phyloP scores from a whole-genome alignment of 805 yeast species.

The Jamesozyma gamospora region DNA sequence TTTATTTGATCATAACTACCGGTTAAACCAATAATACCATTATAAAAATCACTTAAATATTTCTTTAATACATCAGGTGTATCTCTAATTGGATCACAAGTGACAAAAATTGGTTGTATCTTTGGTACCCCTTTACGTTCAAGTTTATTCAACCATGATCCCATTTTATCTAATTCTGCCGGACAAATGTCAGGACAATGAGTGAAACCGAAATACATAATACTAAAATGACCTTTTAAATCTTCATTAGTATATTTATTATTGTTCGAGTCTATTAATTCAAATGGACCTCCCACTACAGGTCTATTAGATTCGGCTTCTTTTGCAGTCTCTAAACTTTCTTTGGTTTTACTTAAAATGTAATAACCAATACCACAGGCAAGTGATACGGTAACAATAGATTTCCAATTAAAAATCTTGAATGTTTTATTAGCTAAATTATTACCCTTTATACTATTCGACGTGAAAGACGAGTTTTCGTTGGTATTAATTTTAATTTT shows the following conservation, averaged over 20 bases:
- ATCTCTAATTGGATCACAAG: constrained; percentile 96
- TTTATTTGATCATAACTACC: constrained; percentile 83
- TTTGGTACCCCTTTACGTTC: constrained; percentile 42
- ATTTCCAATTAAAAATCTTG: constrained; percentile 76
- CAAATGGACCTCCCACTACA: constrained; percentile 69
- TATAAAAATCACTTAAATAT: constrained; percentile 82
- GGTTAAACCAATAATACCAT: constrained; percentile 78
- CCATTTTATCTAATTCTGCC: constrained; percentile 87
- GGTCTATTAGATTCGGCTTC: constrained; percentile 86
- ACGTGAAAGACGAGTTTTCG: not conserved
- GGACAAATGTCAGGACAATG: constrained; percentile 98
- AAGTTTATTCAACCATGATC: constrained; percentile 50
- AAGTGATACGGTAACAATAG: constrained; percentile 46
- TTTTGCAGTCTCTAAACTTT: constrained; percentile 58
- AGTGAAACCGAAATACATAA: constrained; percentile 88
- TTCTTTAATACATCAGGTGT: constrained; percentile 72
- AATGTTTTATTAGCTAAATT: not conserved
- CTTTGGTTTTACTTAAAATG: constrained; percentile 64
- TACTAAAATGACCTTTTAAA: constrained; percentile 64
- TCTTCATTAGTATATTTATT: constrained; percentile 66
- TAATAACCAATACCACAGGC: constrained; percentile 63
- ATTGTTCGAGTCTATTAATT: constrained; percentile 59
- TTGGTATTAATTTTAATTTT: constrained; percentile 2
- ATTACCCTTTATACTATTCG: not conserved
- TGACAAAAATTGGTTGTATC: constrained; percentile 79